Conservation (phyloP, 257 asterid species). For the Solanum paucissectum region DNA sequence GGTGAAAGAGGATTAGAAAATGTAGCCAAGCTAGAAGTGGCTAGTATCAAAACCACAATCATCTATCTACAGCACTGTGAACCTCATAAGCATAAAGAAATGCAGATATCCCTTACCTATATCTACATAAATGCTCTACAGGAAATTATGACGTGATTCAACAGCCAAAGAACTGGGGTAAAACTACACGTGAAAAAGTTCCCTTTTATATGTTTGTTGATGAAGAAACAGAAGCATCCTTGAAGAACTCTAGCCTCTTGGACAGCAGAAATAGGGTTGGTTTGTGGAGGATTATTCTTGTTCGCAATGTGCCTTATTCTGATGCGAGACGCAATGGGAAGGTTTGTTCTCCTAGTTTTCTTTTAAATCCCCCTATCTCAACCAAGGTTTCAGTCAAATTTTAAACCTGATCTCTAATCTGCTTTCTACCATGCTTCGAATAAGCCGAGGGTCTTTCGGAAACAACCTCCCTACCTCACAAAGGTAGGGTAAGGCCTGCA, state of each 20-base stretch:
- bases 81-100: not conserved
- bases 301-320: conserved; percentile 70
- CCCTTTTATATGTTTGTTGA: conserved; percentile 90
- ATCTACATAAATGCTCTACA: conserved; percentile 10
- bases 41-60: not conserved
- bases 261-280: conserved; percentile 60
- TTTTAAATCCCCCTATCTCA: not conserved
- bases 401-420: not conserved
- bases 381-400: not conserved
- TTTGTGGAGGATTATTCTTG: conserved; percentile 82
- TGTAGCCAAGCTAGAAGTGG: not conserved
- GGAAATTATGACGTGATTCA: conserved; percentile 88
- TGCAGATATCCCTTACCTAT: not conserved
- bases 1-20: not conserved
- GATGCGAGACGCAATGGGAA: conserved; percentile 94
- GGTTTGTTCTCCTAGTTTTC: conserved; percentile 32
- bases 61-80: not conserved
- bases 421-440: not conserved
- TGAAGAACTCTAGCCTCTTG: conserved; percentile 54
- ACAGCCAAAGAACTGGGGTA: conserved; percentile 68
- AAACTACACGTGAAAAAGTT: conserved; percentile 36
- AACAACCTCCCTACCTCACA: not conserved
- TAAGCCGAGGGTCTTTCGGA: not conserved
- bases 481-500: not conserved
- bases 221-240: conserved; percentile 75